Percentiles rank a stretch among this genome's conserved stretches.
phyloP scores from a whole-genome alignment of 2,329 filamentous ascomycete species.

The Neopestalotiopsis rosae region DNA sequence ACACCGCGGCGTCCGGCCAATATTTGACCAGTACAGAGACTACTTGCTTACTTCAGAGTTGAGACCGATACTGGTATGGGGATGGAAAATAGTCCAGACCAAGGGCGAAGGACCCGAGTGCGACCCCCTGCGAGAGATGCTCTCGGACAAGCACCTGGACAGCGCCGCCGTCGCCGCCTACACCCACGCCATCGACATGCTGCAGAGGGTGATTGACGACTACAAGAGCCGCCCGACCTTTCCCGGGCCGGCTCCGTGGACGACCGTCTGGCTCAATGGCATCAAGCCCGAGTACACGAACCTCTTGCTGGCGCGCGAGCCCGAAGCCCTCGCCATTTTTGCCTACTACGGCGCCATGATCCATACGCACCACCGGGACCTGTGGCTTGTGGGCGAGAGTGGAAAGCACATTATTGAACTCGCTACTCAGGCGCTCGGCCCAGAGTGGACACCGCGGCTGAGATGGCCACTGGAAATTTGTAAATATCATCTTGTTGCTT shows the following conservation, averaged over 20 bases:
- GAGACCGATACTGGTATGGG: conserved; percentile 12
- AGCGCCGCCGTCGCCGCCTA: background rate
- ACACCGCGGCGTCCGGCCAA: conserved; percentile 12
- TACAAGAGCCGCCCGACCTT: conserved; percentile 7
- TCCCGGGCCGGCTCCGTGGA: conserved; percentile 6
- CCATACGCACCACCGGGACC: conserved; percentile 26
- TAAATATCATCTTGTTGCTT: background rate
- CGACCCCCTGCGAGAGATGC: conserved; percentile 2
- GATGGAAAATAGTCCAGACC: background rate
- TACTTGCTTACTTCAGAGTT: conserved; percentile 6
- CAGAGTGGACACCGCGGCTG: conserved; percentile 10
- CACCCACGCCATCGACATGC: background rate
- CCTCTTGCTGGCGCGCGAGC: conserved; percentile 27
- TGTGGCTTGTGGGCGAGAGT: conserved; percentile 34
- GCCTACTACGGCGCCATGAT: conserved; percentile 35
- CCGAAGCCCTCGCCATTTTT: conserved; percentile 33
- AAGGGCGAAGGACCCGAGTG: conserved; percentile 13
- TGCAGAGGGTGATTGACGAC: conserved; percentile 7
- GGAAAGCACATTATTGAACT: conserved; percentile 15
- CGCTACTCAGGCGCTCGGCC: background rate
- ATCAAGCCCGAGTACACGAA: conserved; percentile 17
- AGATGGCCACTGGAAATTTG: conserved; percentile 9
- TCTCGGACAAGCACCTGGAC: background rate
- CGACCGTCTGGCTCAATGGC: background rate
- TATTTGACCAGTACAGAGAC: conserved; percentile 11